Evolutionary conservation across 441 rosid genomes (phyloP), one percentile per base, ranked within the genome.

Genomic region (Croton laevigatus): DNA sequence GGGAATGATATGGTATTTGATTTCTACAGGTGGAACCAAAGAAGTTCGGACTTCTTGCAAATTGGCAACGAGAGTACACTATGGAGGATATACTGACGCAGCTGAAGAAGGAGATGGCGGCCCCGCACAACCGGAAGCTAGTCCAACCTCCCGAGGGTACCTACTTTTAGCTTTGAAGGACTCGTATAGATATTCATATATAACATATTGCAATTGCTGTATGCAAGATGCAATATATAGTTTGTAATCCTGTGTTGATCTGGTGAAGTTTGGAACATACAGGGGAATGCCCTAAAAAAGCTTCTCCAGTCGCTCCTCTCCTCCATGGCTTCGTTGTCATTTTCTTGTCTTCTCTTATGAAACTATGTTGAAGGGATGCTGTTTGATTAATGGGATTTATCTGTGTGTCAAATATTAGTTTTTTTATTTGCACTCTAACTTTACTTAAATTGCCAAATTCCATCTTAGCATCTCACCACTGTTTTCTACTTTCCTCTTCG

Each of bases 121-220:
- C 88, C 3, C 86, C 97, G n/a, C 96, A 92, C 67, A 94, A 91
- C 82, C 86, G 97, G 54, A 94, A 94, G 89, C 89, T 89, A 76
- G 99, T 92, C 75, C 99, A 95, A 85, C 99, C 99, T 72, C 94
- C 97, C 0, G 99, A 95, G 89, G 99, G 99, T 66, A 88, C 97
- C 83, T 95, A 86, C 84, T 92, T 89, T 88, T 92, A 91, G 91
- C 80, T 80, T 59, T 67, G 52, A 42, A 72, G 78, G 68, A 49
- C 73, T 38, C 72, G 78, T 69, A 59, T 76, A 55, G 62, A 75
- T 53, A 11, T 57, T 66, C 51, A 75, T 76, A 68, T 54, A 77
- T 76, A 71, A 65, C 72, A 70, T 73, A 72, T 77, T 71, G 83
- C 79, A 59, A 69, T 65, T 40, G 70, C 81, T 78, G 65, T 80